Percentiles rank a stretch among this genome's conserved stretches.
phyloP scores from a whole-genome alignment of 192 early-diverging fungal genomes.

The Coemansia sp. region DNA sequence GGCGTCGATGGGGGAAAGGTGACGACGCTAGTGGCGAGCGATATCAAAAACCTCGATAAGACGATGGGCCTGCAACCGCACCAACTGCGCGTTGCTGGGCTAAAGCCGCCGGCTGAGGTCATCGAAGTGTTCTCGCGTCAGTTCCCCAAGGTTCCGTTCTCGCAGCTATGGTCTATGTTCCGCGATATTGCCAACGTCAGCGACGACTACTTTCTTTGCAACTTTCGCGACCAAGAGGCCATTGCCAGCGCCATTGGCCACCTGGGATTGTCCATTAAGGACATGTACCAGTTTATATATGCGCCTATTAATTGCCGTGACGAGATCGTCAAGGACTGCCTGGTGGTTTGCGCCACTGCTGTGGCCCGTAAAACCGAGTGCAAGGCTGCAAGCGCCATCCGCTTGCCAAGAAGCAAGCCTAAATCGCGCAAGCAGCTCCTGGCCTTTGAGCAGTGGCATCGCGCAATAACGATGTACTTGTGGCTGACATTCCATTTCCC shows the following conservation, averaged over 20 bases:
- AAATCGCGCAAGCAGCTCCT: constrained; percentile 38
- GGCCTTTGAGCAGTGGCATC: constrained; percentile 74
- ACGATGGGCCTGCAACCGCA: constrained; percentile 40
- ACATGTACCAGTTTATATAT: constrained; percentile 72
- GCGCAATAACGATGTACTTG: constrained; percentile 79
- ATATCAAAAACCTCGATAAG: constrained; percentile 16
- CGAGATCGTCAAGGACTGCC: constrained; percentile 10
- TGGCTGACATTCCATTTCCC: constrained; percentile 80
- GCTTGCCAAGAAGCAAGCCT: constrained; percentile 50
- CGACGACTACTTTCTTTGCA: constrained; percentile 78
- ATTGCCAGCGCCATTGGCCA: constrained; percentile 68
- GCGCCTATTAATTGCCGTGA: constrained; percentile 63
- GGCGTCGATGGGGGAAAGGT: constrained; percentile 69
- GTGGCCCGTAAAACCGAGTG: constrained; percentile 41
- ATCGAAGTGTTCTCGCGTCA: constrained; percentile 77
- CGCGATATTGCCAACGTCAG: constrained; percentile 68
- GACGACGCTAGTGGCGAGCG: constrained; percentile 57
- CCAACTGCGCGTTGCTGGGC: constrained; percentile 60
- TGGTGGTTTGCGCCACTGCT: constrained; percentile 30
- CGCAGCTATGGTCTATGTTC: constrained; percentile 73
- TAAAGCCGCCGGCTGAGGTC: constrained; percentile 74
- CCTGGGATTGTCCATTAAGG: constrained; percentile 62
- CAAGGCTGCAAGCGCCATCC: constrained; percentile 56
- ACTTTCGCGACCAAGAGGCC: constrained; percentile 64
- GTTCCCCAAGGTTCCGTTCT: constrained; percentile 65